Evolutionary conservation across 495 filamentous ascomycete species (phyloP).

Genomic region (Parachaetomium inaequale): DNA sequence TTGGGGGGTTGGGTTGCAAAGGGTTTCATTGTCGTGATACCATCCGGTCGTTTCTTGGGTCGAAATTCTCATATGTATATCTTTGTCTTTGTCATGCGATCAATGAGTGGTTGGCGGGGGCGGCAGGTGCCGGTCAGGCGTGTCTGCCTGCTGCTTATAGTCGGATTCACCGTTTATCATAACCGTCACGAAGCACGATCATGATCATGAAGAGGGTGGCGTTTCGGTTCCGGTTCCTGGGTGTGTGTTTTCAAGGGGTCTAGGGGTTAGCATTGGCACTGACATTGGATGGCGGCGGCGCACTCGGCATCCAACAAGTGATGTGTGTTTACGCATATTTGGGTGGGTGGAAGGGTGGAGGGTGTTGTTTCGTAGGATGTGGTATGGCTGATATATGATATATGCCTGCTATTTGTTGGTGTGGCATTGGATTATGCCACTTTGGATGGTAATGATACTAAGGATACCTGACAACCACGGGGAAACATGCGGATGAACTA

Average conservation of each 20-base stretch:
- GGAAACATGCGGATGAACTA: too few species aligned
- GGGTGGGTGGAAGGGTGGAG: too few species aligned
- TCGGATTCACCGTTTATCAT: neutral
- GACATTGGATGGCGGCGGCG: neutral
- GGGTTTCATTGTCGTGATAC: constrained; percentile 9
- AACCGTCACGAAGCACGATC: neutral
- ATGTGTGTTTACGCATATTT: neutral
- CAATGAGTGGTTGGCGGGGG: neutral
- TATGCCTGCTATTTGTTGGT: too few species aligned
- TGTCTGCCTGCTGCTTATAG: neutral
- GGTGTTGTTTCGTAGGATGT: neutral
- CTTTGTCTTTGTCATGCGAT: neutral
- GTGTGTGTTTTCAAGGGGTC: neutral
- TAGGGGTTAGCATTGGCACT: neutral
- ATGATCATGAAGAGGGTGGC: neutral
- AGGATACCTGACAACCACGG: too few species aligned
- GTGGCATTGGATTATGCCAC: too few species aligned
- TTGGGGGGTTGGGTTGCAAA: neutral
- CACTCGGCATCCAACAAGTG: neutral
- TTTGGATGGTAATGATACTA: too few species aligned
- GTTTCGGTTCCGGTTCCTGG: neutral
- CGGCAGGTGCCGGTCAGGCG: neutral
- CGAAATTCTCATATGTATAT: constrained; percentile 4
- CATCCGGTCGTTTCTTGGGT: constrained; percentile 1
- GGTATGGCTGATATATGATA: neutral